phyloP scores from a whole-genome alignment of 352 stramenopile species.

The Phytophthora hybrid region DNA sequence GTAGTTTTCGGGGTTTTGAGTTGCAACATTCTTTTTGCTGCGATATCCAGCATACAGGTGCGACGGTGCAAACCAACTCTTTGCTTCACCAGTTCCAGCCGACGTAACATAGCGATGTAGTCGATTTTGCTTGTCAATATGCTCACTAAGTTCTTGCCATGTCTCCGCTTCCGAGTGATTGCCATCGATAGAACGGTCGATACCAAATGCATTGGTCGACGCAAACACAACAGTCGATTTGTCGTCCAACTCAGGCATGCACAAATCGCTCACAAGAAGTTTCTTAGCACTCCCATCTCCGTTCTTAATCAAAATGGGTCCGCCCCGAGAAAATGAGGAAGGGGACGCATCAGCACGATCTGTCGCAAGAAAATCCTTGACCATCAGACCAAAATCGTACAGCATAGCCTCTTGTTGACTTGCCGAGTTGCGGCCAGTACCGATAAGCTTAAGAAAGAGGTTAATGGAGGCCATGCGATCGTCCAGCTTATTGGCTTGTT shows the following conservation, averaged over 20 bases:
- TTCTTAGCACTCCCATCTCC: constrained; percentile 53
- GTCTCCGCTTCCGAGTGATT: constrained; percentile 58
- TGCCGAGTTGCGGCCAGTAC: constrained; percentile 80
- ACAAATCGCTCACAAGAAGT: constrained; percentile 75
- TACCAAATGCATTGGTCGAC: constrained; percentile 73
- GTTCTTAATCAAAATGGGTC: constrained; percentile 40
- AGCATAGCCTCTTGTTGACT: constrained; percentile 86
- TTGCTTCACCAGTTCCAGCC: constrained; percentile 23
- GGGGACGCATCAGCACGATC: constrained; percentile 32
- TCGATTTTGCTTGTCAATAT: constrained; percentile 68
- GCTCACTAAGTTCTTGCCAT: constrained; percentile 69
- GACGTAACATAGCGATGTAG: constrained; percentile 66
- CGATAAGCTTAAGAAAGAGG: constrained; percentile 88
- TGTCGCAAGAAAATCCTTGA: constrained; percentile 78
- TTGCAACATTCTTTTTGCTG: constrained; percentile 53
- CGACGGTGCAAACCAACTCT: constrained; percentile 61
- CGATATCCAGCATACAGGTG: constrained; percentile 67
- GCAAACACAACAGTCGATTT: constrained; percentile 85
- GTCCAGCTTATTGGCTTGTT: constrained; percentile 80
- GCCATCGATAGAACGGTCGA: constrained; percentile 77
- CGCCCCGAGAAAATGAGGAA: constrained; percentile 30
- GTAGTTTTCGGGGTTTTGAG: constrained; percentile 68
- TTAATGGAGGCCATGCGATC: constrained; percentile 87
- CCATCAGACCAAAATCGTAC: constrained; percentile 85
- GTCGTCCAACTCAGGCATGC: constrained; percentile 87